Base-by-base conservation (phyloP, 768 basidiomycete genomes). In the Amanita polypyramis region DNA sequence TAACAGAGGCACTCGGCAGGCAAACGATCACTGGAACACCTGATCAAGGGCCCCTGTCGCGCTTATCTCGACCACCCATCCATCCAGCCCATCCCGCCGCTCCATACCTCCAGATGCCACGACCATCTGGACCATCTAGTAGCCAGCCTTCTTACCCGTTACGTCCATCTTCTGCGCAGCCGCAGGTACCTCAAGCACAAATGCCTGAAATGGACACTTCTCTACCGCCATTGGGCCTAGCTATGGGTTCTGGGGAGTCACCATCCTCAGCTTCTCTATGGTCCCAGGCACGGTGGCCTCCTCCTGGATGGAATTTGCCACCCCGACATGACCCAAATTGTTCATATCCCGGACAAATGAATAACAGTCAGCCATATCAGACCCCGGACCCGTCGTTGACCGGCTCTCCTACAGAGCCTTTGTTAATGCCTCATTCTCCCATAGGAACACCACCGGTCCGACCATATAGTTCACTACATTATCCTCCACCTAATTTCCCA, bases 271-370 rank as follows among this genome's bases (percentile, higher is more conserved):
- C 17, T 44, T 42, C 49, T n/a, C n/a, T n/a, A 21, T 60, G 56
- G 61, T 51, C 60, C 12, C 66, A 63, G 45, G 46, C 47, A 9
- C 65, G 65, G 45, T 72, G 71, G 73, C 70, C 72, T 21, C 71
- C 72, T 50, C 56, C 66, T 17, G 70, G 71, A 43, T 72, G 72
- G 72, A 58, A 63, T 15, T 44, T 61, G 3, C 30, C 54, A 49
- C 60, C 51, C 41, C 48, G 12, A 27, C 55, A 2, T 52, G 58
- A 43, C 49, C 55, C 19, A 50, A 53, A 9, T 57, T 59, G 42
- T 49, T 27, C 43, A 29, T 34, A 15, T 33, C 36, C 21, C 43
- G 45, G 40, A 27, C 48, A 38, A 40, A 40, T 39, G 25, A 49
- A 33, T 25, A 66, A 67, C 57, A 43, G 66, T 37, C 50, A 57